Evolutionary conservation across 1,139 yeast species (phyloP), one percentile per base, ranked within the genome.

Genomic region (Pichia sp.): DNA sequence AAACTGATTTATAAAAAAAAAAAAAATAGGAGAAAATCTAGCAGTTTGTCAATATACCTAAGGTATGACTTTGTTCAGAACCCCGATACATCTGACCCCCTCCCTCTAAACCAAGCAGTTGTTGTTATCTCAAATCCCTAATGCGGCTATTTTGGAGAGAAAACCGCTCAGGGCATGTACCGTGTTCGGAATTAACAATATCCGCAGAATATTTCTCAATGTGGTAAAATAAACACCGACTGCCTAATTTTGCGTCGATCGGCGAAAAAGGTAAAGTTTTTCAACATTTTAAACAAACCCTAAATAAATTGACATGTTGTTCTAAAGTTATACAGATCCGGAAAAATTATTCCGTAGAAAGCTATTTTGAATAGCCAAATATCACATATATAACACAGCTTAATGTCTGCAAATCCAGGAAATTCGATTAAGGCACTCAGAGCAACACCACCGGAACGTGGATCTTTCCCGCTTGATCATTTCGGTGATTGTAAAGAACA

Each of bases 391-490:
- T 34, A 16, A 5, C 13, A 9, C 18, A 7, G 5, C 7, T 7
- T 12, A 3, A 65, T 65, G 68, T 63, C 67, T 29, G 68, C 65
- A 3, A 64, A 62, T 46, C 68, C 67, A 42, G 80, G 80, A 25
- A 71, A 68, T 58, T 67, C 68, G 18, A 52, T 69, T 35, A 68
- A 77, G 54, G 68, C 79, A 35, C 73, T 85, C 76, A 75, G 86
- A 20, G 96, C 97, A 15, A 84, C 92, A 0, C 96, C 98, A 26
- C 98, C 98, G 4, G 96, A 90, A 58, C 72, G 96, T 58, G 98
- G 98, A 0, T 86, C 97, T 0, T 92, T 92, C 65, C 98, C 97
- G 1, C 71, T 92, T 46, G 98, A 92, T 60, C 98, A 92, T 62
- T 61, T 57, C 46, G 69, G 74, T 26, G 97, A 92, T 58, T 92